Evolutionary conservation across 148 eudicot genomes (phyloP), one percentile per base, ranked within the genome.

Genomic region (Fagopyrum esculentum): DNA sequence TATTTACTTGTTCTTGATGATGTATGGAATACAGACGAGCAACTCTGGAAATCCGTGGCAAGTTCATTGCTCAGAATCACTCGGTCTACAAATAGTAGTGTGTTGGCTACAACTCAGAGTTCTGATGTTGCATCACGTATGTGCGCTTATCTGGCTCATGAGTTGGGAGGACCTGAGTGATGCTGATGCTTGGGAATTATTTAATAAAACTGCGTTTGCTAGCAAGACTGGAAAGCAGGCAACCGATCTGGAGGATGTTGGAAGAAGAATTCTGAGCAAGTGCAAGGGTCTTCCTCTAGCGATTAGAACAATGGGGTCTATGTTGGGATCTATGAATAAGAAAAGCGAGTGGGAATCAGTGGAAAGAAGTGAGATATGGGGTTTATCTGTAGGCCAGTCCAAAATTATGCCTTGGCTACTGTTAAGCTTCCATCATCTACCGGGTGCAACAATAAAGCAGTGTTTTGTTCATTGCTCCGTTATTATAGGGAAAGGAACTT

Each of bases 391-490:
- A 35, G 19, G 15, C 1, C 46, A 66, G 9, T 66, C 71, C 71
- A 66, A 66, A 5, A 15, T 40, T 5, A 66, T 66, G 71, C 71
- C 71, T 5, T 66, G 71, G 71, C 47, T 66, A 15, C 47, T 66
- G 1, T 29, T 66, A 66, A 66, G 47, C 71, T 66, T 66, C 19
- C 17, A 66, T 66, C 71, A 66, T 40, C 46, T 66, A 6, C 71
- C 19, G 15, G n/a, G 16, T 35, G 46, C 71, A 13, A 40, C 45
- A 66, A 66, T 66, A 6, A 66, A 40, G 6, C 47, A 66, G 10
- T 66, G 71, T 43, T 66, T 66, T 66, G 46, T 66, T 40, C 71
- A 66, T 66, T 66, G 71, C 71, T 66, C 71, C 47, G 12, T 66
- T 15, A 15, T 43, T 19, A 66, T 66, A 43, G 46, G 5, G 71